A percentile compares a stretch with the other conserved stretches of the same genome.
Conservation (phyloP, 192 early-diverging fungal species). For the Coemansia sp. region DNA sequence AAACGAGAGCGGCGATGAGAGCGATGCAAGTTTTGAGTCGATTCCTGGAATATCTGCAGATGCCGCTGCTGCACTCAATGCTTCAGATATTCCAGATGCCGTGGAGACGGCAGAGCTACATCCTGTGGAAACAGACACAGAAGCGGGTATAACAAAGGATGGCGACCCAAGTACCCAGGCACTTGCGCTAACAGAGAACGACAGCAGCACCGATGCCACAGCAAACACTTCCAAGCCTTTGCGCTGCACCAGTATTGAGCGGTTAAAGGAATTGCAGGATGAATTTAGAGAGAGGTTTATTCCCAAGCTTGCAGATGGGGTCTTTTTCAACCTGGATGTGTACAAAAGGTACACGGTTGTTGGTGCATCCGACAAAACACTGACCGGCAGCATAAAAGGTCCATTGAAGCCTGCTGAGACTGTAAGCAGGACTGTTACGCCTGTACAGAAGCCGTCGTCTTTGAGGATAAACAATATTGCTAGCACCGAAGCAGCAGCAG, state of each 20-base stretch:
- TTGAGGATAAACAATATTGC: neutral
- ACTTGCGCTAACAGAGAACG: neutral
- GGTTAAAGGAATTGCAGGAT: conserved; percentile 15
- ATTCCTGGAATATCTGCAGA: conserved; percentile 11
- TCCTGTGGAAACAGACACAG: neutral
- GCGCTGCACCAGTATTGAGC: neutral
- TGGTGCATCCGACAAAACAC: neutral
- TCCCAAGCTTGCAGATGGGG: conserved; percentile 13
- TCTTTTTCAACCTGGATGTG: conserved; percentile 35
- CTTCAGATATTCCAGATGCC: neutral
- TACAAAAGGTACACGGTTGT: conserved; percentile 36
- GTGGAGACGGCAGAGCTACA: neutral
- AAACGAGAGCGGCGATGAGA: conserved; percentile 28
- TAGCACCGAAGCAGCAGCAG: neutral
- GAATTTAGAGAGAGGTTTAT: conserved; percentile 22
- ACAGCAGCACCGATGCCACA: neutral
- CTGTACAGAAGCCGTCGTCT: conserved; percentile 41
- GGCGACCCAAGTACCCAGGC: neutral
- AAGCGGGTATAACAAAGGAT: neutral
- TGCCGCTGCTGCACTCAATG: neutral
- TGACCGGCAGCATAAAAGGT: neutral
- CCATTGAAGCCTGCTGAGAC: neutral
- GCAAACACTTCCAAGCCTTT: neutral
- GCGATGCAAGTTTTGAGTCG: conserved; percentile 39
- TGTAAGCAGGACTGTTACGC: neutral